Conservation (phyloP, 1,284 basidiomycete species). For the Marasmius tenuissimus region DNA sequence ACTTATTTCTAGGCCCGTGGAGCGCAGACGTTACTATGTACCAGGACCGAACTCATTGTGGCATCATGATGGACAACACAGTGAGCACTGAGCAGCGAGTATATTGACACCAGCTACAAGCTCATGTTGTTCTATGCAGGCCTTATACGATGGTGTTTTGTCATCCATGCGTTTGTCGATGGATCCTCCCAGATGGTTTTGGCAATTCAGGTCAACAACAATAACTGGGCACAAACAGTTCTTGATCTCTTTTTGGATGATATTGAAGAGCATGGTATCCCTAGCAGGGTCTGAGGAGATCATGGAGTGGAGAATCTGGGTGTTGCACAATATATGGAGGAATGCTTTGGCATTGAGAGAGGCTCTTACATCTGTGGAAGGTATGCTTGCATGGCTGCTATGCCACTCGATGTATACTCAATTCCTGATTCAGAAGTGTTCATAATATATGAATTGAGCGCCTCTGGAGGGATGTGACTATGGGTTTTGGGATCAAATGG, state of each 20-base stretch:
- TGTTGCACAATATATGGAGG: slow-evolving; percentile 23
- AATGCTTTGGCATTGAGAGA: slow-evolving; percentile 10
- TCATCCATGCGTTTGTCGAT: slow-evolving; percentile 37
- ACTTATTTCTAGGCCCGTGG: neutral
- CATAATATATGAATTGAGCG: slow-evolving; percentile 8
- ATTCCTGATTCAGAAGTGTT: too few species aligned
- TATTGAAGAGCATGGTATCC: slow-evolving; percentile 14
- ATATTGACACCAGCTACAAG: too few species aligned
- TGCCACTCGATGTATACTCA: too few species aligned
- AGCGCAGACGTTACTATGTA: slow-evolving; percentile 23
- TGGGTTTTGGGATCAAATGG: neutral
- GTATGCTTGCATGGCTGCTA: too few species aligned
- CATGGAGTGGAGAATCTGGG: slow-evolving; percentile 25
- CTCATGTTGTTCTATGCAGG: too few species aligned
- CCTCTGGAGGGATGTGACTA: slow-evolving; percentile 2
- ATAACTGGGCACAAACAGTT: slow-evolving; percentile 27
- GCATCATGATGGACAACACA: slow-evolving; percentile 36
- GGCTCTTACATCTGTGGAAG: slow-evolving; percentile 26
- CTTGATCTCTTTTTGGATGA: slow-evolving; percentile 21
- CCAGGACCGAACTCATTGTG: slow-evolving; percentile 30
- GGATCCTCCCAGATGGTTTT: slow-evolving; percentile 27
- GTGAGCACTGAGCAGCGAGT: slow-evolving; percentile 20
- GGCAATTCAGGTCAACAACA: slow-evolving; percentile 21
- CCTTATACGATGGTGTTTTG: slow-evolving; percentile 31
- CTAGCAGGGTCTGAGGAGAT: slow-evolving; percentile 23